Evolutionary conservation across 169 alveolate genomes (phyloP).

Genomic region (Eimeria acervulina): DNA sequence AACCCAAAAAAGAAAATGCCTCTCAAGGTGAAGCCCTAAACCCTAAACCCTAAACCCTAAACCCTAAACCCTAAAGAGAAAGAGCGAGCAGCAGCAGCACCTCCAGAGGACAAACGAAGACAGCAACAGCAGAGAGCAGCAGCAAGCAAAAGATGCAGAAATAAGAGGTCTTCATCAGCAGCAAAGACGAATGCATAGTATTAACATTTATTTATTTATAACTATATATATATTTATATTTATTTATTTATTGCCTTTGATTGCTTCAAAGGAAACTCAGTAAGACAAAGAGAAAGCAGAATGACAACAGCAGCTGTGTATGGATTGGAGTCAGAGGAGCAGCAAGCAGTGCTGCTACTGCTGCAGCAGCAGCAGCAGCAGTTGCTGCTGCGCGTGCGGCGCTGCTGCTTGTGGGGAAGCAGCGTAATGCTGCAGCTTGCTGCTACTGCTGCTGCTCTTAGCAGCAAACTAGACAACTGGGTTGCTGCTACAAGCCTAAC

Average conservation of each 20-base stretch:
- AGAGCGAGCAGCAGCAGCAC: not conserved
- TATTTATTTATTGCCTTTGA: too few species aligned
- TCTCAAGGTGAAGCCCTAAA: not conserved
- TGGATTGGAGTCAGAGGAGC: not conserved
- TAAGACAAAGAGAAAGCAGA: too few species aligned
- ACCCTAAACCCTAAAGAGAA: not conserved
- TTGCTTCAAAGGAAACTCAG: too few species aligned
- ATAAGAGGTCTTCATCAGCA: too few species aligned
- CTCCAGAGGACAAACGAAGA: not conserved
- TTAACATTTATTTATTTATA: too few species aligned
- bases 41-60: not conserved
- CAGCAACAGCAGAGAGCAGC: not conserved
- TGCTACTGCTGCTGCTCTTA: not conserved
- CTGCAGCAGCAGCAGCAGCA: not conserved
- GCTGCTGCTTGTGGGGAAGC: not conserved
- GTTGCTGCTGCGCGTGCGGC: not conserved
- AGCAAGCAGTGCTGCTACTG: not conserved
- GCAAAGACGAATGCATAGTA: too few species aligned
- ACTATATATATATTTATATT: too few species aligned
- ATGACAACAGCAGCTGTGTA: too few species aligned
- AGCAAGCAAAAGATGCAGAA: too few species aligned
- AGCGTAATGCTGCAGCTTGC: not conserved
- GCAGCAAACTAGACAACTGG: not conserved
- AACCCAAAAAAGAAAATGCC: not conserved
- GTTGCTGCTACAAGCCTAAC: not conserved